These are phyloP conservation scores for Penicillium verrucosum DNA, from an alignment of 2,329 filamentous ascomycete species.

Conservation along the genomic window DNA sequence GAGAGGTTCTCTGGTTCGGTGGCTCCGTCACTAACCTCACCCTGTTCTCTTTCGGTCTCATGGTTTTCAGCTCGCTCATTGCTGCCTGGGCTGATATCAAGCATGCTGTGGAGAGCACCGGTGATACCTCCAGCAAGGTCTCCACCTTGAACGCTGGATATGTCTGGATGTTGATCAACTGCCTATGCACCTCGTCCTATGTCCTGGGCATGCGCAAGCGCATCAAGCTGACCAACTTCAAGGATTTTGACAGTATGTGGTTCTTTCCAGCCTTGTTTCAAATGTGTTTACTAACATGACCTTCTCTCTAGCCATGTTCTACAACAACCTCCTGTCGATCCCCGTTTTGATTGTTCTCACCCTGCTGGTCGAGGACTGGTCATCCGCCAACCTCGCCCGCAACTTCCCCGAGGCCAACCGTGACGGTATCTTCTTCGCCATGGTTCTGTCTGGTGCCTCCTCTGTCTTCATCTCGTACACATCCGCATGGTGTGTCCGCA, in stretches of 20 bases:
- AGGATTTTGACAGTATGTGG: conserved; percentile 94
- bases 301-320: conserved; percentile 80
- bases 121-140: conserved; percentile 68
- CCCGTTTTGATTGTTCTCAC: conserved; percentile 83
- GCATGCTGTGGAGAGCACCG: conserved; percentile 67
- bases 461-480: conserved; percentile 99
- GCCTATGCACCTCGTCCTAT: conserved; percentile 88
- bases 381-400: conserved; percentile 70
- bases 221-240: conserved; percentile 99
- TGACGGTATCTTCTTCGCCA: conserved; percentile 76
- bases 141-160: conserved; percentile 93
- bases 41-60: conserved; percentile 89
- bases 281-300: conserved; percentile 5
- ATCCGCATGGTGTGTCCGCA: conserved; percentile 96
- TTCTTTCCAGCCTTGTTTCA: background rate
- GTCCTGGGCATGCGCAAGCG: conserved; percentile 93
- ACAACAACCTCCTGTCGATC: conserved; percentile 97
- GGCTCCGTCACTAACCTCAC: conserved; percentile 83
- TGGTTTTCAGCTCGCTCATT: conserved; percentile 91
- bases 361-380: conserved; percentile 88
- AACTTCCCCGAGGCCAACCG: conserved; percentile 86
- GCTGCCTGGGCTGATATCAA: conserved; percentile 97
- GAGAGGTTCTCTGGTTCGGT: conserved; percentile 97
- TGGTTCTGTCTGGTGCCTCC: conserved; percentile 89
- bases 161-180: conserved; percentile 97